phyloP scores from a whole-genome alignment of 2,329 filamentous ascomycete genomes.

The Cercospora sp. region DNA sequence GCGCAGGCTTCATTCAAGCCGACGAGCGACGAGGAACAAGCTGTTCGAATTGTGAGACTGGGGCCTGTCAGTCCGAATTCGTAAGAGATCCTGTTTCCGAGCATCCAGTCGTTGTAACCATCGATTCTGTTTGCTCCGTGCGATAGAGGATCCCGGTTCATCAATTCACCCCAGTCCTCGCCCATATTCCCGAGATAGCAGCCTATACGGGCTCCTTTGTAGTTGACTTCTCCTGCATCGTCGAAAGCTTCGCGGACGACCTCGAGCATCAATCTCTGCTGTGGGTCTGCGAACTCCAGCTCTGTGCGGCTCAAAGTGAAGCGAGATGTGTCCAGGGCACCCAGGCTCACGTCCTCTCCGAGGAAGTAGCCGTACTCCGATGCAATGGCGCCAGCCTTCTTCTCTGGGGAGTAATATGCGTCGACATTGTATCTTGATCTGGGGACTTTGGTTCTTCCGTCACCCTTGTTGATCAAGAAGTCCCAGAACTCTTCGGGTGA shows the following conservation, averaged over 20 bases:
- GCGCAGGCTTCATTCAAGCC: background rate
- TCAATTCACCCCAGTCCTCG: background rate
- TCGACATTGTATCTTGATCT: conserved; percentile 12
- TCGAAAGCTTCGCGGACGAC: conserved; percentile 25
- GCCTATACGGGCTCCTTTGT: background rate
- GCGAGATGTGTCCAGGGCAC: background rate
- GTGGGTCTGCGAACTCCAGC: conserved; percentile 23
- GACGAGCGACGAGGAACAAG: background rate
- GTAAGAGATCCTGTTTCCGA: conserved; percentile 28
- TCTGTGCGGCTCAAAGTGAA: conserved; percentile 6
- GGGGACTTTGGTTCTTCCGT: conserved; percentile 4
- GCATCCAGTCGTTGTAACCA: conserved; percentile 3
- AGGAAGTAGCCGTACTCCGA: conserved; percentile 11
- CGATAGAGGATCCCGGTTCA: background rate
- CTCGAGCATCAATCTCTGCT: conserved; percentile 32
- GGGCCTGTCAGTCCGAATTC: conserved; percentile 23
- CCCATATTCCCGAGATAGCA: background rate
- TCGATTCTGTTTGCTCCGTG: background rate
- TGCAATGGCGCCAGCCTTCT: conserved; percentile 7
- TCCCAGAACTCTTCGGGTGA: conserved; percentile 2
- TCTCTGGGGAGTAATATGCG: background rate
- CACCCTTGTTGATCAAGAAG: conserved; percentile 10
- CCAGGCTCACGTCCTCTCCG: conserved; percentile 6
- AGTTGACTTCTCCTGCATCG: conserved; percentile 9
- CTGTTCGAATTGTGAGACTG: conserved; percentile 4